Conservation (phyloP, 2,329 filamentous ascomycete species). For the Fusarium haematococcum region DNA sequence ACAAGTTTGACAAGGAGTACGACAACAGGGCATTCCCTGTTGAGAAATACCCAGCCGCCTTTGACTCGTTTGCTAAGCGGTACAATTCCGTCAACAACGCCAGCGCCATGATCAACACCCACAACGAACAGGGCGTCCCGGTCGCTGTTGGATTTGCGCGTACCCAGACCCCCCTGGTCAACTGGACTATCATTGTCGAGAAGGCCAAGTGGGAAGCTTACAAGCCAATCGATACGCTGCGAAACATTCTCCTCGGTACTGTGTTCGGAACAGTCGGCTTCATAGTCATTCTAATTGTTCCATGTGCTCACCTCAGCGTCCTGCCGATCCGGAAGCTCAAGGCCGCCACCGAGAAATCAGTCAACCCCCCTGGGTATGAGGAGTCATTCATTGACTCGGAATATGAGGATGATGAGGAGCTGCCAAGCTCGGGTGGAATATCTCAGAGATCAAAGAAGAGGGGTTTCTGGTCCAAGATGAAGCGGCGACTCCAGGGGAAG, state of each 20-base stretch:
- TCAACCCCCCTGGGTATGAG: constrained; percentile 73
- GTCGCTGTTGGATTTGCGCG: constrained; percentile 87
- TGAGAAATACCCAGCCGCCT: constrained; percentile 70
- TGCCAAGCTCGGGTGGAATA: constrained; percentile 55
- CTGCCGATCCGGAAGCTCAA: constrained; percentile 82
- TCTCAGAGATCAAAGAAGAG: constrained; percentile 60
- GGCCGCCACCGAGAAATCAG: constrained; percentile 78
- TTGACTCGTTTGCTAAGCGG: constrained; percentile 67
- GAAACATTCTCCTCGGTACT: constrained; percentile 83
- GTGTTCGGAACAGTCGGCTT: constrained; percentile 85
- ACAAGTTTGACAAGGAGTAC: constrained; percentile 50
- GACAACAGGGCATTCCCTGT: constrained; percentile 69
- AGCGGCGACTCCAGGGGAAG: constrained; percentile 52
- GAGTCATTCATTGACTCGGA: constrained; percentile 59
- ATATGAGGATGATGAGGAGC: constrained; percentile 56
- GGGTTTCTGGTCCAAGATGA: constrained; percentile 54
- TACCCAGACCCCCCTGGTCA: constrained; percentile 74
- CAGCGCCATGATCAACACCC: constrained; percentile 74
- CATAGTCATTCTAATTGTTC: constrained; percentile 78
- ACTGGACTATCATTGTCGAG: constrained; percentile 88
- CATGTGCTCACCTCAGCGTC: constrained; percentile 85
- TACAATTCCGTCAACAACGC: constrained; percentile 72
- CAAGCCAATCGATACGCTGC: constrained; percentile 78
- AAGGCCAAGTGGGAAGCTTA: constrained; percentile 81
- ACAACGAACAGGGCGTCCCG: constrained; percentile 75